A percentile compares a stretch with the other conserved stretches of the same genome.
phyloP scores from a whole-genome alignment of 257 asterid genomes.

The Scutellaria baicalensis region DNA sequence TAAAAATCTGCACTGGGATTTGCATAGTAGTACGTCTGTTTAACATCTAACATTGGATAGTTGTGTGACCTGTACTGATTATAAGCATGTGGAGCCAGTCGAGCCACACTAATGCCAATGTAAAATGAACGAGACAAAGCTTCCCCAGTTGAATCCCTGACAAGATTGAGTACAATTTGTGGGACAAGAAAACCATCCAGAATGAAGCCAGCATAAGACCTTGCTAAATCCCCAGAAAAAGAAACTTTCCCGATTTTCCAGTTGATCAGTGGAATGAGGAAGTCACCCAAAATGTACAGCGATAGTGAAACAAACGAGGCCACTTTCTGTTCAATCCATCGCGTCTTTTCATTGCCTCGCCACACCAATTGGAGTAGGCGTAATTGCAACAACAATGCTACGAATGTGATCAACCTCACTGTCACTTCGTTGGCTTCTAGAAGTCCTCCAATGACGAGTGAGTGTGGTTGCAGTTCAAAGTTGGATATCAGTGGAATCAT shows the following conservation, averaged over 20 bases:
- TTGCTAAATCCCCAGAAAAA: conserved; percentile 27
- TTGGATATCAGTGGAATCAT: conserved; percentile 52
- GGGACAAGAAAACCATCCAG: conserved; percentile 66
- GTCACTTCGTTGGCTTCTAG: conserved; percentile 53
- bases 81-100: conserved; percentile 55
- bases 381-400: conserved; percentile 42
- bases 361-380: conserved; percentile 52
- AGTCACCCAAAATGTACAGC: conserved; percentile 37
- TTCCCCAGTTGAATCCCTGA: conserved; percentile 26
- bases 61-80: conserved; percentile 42
- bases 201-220: conserved; percentile 44
- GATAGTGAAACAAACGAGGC: conserved; percentile 10
- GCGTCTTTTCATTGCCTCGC: conserved; percentile 42
- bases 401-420: conserved; percentile 46
- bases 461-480: conserved; percentile 28
- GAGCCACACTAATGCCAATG: conserved; percentile 39
- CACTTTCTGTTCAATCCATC: conserved; percentile 46
- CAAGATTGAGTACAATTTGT: conserved; percentile 40
- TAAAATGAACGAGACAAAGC: conserved; percentile 36
- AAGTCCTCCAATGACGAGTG: conserved; percentile 28
- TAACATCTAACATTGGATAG: conserved; percentile 3
- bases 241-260: conserved; percentile 11
- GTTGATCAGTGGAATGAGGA: conserved; percentile 24
- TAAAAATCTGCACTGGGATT: conserved; percentile 40
- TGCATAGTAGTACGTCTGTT: conserved; percentile 46